Evolutionary conservation across 768 basidiomycete genomes (phyloP), one percentile per base, ranked within the genome.

Genomic region (Naganishia vishniacii): DNA sequence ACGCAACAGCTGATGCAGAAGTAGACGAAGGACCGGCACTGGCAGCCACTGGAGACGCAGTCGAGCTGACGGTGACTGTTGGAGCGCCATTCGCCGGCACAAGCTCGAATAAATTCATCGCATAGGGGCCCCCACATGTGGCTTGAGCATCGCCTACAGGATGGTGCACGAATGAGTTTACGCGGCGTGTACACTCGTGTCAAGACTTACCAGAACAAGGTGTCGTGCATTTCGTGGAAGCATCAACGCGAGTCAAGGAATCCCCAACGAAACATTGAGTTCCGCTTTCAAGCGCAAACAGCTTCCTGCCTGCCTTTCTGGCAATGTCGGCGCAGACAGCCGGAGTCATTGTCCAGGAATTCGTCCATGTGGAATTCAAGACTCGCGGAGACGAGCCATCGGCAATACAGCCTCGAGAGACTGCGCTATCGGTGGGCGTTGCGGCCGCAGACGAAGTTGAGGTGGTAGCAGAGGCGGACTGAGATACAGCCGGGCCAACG

Each of bases 321-420:
- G 53, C 53, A 25, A 56, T 37, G 53, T 34, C 26, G 32, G 34
- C 53, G 31, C 53, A 56, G 20, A 40, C 3, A 18, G 53, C n/a
- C 4, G 53, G 53, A 41, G 28, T 56, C 53, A 56, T 56, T 2
- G 16, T 3, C 13, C 28, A 20, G 11, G 32, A 37, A 34, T 56
- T 31, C 2, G 34, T 56, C 37, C 32, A 56, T 1, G 53, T 40
- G 15, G 53, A 37, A 20, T 56, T 56, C 6, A 56, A 23, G 37
- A 56, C 53, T 3, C 53, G n/a, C n/a, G n/a, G 53, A 56, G 53
- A 5, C 42, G n/a, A 12, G 34, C 15, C 15, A 37, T 37, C 34
- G 34, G 15, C 34, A 15, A 37, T 37, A 15, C 34, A 37, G 15
- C 34, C 34, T 37, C 15, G 34, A 15, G 7, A 37, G 15, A 37